Conservation (phyloP, 208 protist genomes). For the Leishmania amazonensis region DNA sequence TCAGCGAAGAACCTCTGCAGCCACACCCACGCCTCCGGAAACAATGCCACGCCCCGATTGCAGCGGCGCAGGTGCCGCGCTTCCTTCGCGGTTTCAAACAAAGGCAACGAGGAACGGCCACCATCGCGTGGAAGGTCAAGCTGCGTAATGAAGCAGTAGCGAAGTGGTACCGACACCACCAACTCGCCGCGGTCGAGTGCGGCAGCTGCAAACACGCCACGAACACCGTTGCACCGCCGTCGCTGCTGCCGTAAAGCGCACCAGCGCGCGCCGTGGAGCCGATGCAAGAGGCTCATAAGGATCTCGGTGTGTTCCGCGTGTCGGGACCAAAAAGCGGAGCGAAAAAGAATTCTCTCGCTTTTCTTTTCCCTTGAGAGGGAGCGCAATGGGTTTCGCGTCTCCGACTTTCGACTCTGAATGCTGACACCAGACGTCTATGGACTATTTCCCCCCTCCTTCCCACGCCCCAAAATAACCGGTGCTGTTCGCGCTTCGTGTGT, state of each 20-base stretch:
- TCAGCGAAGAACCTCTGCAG: conserved; percentile 56
- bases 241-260: conserved; percentile 36
- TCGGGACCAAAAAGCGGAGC: not conserved
- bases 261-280: conserved; percentile 31
- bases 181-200: conserved; percentile 42
- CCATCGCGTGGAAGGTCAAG: not conserved
- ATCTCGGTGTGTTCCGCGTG: not conserved
- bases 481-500: not conserved
- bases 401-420: not conserved
- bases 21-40: conserved; percentile 70
- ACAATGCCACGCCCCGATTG: conserved; percentile 53
- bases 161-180: conserved; percentile 58
- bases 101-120: not conserved
- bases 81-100: not conserved
- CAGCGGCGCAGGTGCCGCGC: conserved; percentile 46
- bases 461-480: too few species aligned
- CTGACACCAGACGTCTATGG: not conserved
- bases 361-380: not conserved
- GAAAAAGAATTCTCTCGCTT: too few species aligned
- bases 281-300: conserved; percentile 19
- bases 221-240: conserved; percentile 53
- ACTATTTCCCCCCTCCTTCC: too few species aligned
- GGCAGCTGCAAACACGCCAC: conserved; percentile 48
- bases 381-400: not conserved
- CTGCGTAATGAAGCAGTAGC: conserved; percentile 60